Percentiles rank a stretch among this genome's conserved stretches.
Conservation (phyloP, 1,284 basidiomycete genomes). For the Fistulina hepatica region DNA sequence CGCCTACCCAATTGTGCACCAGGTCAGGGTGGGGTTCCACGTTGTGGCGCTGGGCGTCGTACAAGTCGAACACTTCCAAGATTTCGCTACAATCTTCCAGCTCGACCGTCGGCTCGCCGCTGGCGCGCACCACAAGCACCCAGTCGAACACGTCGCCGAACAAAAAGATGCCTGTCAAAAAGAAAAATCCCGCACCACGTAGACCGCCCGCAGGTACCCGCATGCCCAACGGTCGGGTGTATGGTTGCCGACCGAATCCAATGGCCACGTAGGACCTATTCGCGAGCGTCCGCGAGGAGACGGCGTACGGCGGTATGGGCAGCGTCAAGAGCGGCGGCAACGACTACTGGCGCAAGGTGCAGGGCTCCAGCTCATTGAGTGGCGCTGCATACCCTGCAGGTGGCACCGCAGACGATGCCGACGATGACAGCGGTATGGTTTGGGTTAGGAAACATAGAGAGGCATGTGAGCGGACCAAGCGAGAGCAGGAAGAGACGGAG, state of each 20-base stretch:
- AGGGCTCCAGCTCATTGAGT: slow-evolving; percentile 22
- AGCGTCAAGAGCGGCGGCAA: slow-evolving; percentile 39
- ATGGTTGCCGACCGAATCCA: slow-evolving; percentile 46
- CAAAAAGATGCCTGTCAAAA: slow-evolving; percentile 1
- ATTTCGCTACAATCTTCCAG: slow-evolving; percentile 9
- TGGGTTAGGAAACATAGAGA: slow-evolving; percentile 56
- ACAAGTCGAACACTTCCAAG: not conserved
- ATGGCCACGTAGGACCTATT: slow-evolving; percentile 35
- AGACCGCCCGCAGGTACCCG: not conserved
- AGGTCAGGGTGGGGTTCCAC: slow-evolving; percentile 11
- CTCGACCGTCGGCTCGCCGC: slow-evolving; percentile 14
- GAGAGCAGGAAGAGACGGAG: slow-evolving; percentile 30
- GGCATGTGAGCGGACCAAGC: slow-evolving; percentile 36
- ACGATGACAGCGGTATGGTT: slow-evolving; percentile 66
- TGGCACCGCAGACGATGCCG: slow-evolving; percentile 30
- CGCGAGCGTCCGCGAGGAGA: slow-evolving; percentile 45
- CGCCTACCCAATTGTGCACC: slow-evolving; percentile 7
- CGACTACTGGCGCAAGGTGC: slow-evolving; percentile 32
- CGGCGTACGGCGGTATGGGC: slow-evolving; percentile 75
- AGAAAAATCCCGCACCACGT: not conserved
- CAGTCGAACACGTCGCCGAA: slow-evolving; percentile 19
- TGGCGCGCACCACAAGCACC: slow-evolving; percentile 22
- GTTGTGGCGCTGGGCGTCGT: slow-evolving; percentile 14
- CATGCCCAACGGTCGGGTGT: slow-evolving; percentile 72
- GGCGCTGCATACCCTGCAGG: slow-evolving; percentile 18